Percentiles rank a stretch among this genome's conserved stretches.
These are phyloP conservation scores for Leishmania gerbilli DNA, from an alignment of 208 protist genomes.

Conservation along the genomic window DNA sequence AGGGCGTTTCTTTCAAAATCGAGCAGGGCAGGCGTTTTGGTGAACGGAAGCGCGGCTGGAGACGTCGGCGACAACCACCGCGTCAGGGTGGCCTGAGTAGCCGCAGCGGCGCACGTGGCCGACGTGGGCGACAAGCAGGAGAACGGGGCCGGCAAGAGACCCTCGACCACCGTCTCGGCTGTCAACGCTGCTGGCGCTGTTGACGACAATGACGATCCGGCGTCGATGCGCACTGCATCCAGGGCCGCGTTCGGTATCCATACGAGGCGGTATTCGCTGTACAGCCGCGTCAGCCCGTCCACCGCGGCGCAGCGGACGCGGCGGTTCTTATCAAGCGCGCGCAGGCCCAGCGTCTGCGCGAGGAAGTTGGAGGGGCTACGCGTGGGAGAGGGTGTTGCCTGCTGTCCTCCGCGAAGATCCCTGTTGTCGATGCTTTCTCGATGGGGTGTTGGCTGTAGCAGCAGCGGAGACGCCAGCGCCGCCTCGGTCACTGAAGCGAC, in stretches of 20 bases:
- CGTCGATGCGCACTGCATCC: constrained; percentile 49
- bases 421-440: background rate
- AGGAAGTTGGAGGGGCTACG: constrained; percentile 22
- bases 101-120: background rate
- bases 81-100: constrained; percentile 4
- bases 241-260: constrained; percentile 75
- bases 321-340: constrained; percentile 62
- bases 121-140: constrained; percentile 3
- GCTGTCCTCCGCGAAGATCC: background rate
- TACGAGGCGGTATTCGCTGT: constrained; percentile 34
- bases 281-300: constrained; percentile 52
- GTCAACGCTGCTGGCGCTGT: background rate
- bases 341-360: constrained; percentile 50
- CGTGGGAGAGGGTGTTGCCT: too few species aligned
- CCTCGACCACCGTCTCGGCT: constrained; percentile 47
- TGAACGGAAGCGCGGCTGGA: background rate
- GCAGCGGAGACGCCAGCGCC: constrained; percentile 29
- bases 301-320: constrained; percentile 62
- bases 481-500: constrained; percentile 45
- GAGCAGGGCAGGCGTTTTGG: constrained; percentile 28
- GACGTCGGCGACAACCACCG: constrained; percentile 1
- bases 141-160: constrained; percentile 43
- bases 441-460: constrained; percentile 3
- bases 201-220: background rate
- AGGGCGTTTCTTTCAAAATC: constrained; percentile 48